Evolutionary conservation across 139 green algal genomes (phyloP), one percentile per base, ranked within the genome.

Genomic region (Chlamydomonas sp.): DNA sequence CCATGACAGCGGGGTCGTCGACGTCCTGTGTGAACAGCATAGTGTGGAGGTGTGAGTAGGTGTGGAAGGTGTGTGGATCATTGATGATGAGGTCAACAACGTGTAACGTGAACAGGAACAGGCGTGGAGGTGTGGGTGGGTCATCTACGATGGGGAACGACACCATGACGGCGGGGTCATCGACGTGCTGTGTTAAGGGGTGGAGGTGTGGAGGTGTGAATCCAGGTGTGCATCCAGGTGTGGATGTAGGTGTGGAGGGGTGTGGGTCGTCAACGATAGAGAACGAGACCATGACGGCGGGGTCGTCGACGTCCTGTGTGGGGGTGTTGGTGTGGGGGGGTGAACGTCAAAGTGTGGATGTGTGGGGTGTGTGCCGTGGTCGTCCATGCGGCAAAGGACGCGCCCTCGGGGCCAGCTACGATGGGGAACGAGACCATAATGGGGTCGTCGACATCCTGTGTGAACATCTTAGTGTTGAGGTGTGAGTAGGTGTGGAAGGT

Each of bases 381-480:
- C 22, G 95, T 99, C 95, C 95, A 99, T 2, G 95, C 95, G 5
- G 97, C 82, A 47, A 99, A 62, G 8, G 74, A 48, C 0, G 91
- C 90, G 37, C 79, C 80, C 48, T 97, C 85, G 1, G 76, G n/a
- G 69, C 93, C 90, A 35, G 74, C 79, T 3, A 86, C 75, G 1
- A 97, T 57, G 0, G 87, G 85, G 74, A 97, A 97, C 30, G 78
- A 78, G 35, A 94, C 83, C 72, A 90, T 86, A 38, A 88, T 80
- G 5, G 85, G 83, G 70, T 86, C 81, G 34, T 76, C 72, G 35
- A 86, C 81, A 43, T 86, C 71, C 82, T 99, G n/a, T n/a, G n/a
- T n/a, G n/a, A n/a, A n/a, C n/a, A 50, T 73, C 50, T 35, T 43
- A 13, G 4, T 59, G 48, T 5, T 5, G 48, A 13, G 48, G 48